Conservation (phyloP, 768 basidiomycete species). For the Candolleomyces aberdarensis region DNA sequence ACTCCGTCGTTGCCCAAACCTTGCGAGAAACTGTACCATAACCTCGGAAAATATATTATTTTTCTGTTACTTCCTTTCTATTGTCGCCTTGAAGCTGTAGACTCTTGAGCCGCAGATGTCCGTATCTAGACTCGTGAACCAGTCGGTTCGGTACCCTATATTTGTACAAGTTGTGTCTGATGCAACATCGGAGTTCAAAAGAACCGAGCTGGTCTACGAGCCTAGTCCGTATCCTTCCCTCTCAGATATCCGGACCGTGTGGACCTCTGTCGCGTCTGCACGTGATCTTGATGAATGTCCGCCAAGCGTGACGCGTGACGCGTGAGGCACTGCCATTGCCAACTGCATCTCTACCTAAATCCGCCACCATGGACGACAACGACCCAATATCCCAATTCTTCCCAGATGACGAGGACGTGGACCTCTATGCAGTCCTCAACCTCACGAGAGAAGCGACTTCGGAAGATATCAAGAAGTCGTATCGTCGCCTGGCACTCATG, state of each 20-base stretch:
- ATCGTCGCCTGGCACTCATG: constrained; percentile 76
- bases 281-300: constrained; percentile 2
- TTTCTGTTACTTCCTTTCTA: background rate
- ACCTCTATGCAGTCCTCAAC: constrained; percentile 75
- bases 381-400: constrained; percentile 79
- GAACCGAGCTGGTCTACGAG: too few relatives aligned
- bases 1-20: constrained; percentile 71
- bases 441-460: constrained; percentile 50
- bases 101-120: too few relatives aligned
- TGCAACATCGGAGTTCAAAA: too few relatives aligned
- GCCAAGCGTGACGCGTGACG: background rate
- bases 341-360: constrained; percentile 12
- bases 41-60: background rate
- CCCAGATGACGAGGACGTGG: constrained; percentile 63
- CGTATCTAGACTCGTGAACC: too few relatives aligned
- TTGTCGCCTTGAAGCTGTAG: background rate
- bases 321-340: too few relatives aligned
- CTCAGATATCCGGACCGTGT: too few relatives aligned
- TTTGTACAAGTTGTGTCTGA: too few relatives aligned
- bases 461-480: constrained; percentile 79
- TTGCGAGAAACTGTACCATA: constrained; percentile 41
- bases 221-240: too few relatives aligned
- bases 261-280: background rate
- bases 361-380: constrained; percentile 56
- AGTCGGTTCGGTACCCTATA: too few relatives aligned